These are phyloP conservation scores for Diaporthe amygdali DNA, from an alignment of 2,329 filamentous ascomycete species.

Conservation along the genomic window DNA sequence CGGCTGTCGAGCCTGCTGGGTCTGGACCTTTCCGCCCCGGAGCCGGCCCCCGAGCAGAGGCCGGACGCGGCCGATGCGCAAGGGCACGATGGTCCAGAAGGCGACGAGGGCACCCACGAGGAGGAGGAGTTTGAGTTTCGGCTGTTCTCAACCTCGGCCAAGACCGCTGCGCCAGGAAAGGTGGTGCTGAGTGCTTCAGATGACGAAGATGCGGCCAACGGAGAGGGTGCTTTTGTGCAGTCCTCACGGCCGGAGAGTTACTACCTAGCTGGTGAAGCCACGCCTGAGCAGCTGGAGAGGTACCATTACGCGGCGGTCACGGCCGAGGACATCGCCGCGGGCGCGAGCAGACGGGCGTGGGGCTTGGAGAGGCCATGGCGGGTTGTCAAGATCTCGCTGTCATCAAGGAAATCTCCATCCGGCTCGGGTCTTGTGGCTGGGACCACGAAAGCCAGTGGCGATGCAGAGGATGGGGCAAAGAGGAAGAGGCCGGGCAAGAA, in stretches of 20 bases:
- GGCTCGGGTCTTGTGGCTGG: not conserved
- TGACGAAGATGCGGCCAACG: slow-evolving; percentile 41
- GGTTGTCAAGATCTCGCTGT: slow-evolving; percentile 50
- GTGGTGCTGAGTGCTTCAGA: slow-evolving; percentile 52
- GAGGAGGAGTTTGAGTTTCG: slow-evolving; percentile 60
- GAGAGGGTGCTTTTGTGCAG: slow-evolving; percentile 44
- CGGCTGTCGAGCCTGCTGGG: slow-evolving; percentile 54
- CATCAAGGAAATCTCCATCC: slow-evolving; percentile 28
- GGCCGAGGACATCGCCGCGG: slow-evolving; percentile 54
- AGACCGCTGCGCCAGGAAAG: slow-evolving; percentile 40
- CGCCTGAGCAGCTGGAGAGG: slow-evolving; percentile 41
- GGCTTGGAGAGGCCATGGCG: slow-evolving; percentile 67
- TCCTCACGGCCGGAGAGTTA: slow-evolving; percentile 49
- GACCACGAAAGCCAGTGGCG: slow-evolving; percentile 17
- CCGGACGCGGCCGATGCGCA: not conserved
- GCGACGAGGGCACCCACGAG: slow-evolving; percentile 32
- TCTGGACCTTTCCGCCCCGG: slow-evolving; percentile 37
- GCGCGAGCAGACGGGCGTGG: slow-evolving; percentile 54
- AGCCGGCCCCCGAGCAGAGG: not conserved
- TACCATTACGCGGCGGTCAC: slow-evolving; percentile 55
- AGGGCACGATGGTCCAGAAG: not conserved
- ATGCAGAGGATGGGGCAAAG: slow-evolving; percentile 35
- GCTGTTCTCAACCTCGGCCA: slow-evolving; percentile 55
- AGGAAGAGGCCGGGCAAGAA: slow-evolving; percentile 63
- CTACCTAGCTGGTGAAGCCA: slow-evolving; percentile 51